Percentiles rank a stretch among this genome's conserved stretches.
These are phyloP conservation scores for Sordaria brevicollis DNA, from an alignment of 495 filamentous ascomycete genomes.

Conservation along the genomic window DNA sequence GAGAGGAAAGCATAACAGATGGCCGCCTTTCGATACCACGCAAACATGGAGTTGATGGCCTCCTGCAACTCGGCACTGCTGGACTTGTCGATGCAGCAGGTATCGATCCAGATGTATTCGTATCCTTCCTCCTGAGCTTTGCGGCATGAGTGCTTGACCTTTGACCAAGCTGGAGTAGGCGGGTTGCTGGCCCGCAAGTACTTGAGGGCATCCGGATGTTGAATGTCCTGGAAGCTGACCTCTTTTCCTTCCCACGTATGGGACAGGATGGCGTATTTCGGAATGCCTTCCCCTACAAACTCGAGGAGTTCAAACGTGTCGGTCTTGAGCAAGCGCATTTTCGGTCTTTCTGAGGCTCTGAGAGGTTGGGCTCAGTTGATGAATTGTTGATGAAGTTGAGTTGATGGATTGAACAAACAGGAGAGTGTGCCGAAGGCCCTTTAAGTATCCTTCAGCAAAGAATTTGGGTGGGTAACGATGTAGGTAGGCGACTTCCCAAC, in stretches of 20 bases:
- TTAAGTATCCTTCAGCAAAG: neutral
- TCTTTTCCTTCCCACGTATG: constrained; percentile 24
- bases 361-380: neutral
- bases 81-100: neutral
- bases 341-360: neutral
- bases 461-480: neutral
- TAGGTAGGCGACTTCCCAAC: too few species aligned
- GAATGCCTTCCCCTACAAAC: neutral
- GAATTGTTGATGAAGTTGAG: neutral
- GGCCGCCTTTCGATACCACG: neutral
- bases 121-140: neutral
- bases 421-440: neutral
- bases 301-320: constrained; percentile 1
- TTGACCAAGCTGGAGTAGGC: neutral
- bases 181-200: neutral
- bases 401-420: neutral
- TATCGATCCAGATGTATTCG: neutral
- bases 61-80: neutral
- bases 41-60: neutral
- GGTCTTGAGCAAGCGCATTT: neutral
- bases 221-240: constrained; percentile 14
- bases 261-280: constrained; percentile 22
- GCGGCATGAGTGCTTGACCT: neutral
- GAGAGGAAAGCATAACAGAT: neutral
- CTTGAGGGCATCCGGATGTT: neutral